Conservation (phyloP, 2,329 filamentous ascomycete genomes). For the Cordyceps fumosorosea region DNA sequence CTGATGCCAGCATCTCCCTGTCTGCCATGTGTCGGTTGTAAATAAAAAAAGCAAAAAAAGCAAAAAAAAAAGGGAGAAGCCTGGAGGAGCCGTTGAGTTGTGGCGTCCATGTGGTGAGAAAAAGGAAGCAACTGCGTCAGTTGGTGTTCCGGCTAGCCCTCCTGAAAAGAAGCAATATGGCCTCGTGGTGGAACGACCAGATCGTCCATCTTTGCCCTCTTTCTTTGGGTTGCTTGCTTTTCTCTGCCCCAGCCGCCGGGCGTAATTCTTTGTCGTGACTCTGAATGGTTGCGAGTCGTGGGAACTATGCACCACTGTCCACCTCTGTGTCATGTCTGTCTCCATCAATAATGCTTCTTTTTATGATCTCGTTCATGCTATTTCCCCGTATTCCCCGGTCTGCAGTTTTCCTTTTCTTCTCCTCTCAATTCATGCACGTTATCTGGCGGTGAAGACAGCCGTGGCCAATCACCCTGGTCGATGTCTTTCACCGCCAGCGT, state of each 20-base stretch:
- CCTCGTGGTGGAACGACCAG: neutral
- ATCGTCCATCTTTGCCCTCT: neutral
- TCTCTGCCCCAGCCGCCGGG: neutral
- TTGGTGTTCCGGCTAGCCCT: neutral
- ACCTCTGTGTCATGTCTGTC: neutral
- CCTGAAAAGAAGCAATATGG: constrained; percentile 4
- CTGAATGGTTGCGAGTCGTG: neutral
- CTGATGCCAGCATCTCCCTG: neutral
- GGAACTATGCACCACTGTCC: neutral
- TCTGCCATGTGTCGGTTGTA: neutral
- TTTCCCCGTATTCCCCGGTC: neutral
- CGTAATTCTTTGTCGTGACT: neutral
- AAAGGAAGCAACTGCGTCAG: neutral
- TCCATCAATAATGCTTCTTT: neutral
- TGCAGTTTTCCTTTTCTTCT: neutral
- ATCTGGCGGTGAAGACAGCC: constrained; percentile 7
- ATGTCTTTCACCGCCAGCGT: neutral
- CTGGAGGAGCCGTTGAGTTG: neutral
- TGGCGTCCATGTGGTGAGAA: neutral
- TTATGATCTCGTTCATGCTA: neutral
- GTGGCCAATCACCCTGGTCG: neutral
- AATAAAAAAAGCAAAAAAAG: neutral
- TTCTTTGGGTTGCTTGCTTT: neutral
- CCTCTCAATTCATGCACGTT: neutral
- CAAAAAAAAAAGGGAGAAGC: neutral